phyloP scores from a whole-genome alignment of 192 early-diverging fungal species.

The Coemansia sp. region DNA sequence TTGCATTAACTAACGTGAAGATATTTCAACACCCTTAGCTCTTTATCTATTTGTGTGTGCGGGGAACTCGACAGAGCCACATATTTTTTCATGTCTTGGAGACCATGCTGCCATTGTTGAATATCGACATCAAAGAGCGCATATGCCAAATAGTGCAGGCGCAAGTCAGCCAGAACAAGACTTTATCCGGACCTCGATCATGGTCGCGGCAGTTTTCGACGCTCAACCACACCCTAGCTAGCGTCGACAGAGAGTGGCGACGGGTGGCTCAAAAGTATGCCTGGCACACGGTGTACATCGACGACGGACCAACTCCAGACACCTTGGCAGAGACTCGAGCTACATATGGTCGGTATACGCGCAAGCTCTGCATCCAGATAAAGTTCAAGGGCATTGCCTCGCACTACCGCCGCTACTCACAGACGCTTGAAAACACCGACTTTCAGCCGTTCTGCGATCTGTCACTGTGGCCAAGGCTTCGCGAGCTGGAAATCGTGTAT shows the following conservation, averaged over 20 bases:
- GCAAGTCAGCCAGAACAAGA: not conserved
- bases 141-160: constrained; percentile 36
- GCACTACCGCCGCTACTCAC: constrained; percentile 43
- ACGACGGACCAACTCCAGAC: constrained; percentile 8
- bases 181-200: not conserved
- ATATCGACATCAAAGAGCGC: constrained; percentile 46
- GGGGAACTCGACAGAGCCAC: not conserved
- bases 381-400: constrained; percentile 40
- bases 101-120: constrained; percentile 21
- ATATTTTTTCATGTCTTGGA: not conserved
- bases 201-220: constrained; percentile 30
- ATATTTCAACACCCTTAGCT: not conserved
- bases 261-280: constrained; percentile 33
- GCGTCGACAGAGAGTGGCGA: constrained; percentile 45
- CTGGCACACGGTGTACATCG: constrained; percentile 48
- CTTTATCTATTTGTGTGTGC: not conserved
- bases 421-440: constrained; percentile 34
- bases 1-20: not conserved
- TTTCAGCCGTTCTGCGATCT: constrained; percentile 48
- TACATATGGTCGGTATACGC: constrained; percentile 26
- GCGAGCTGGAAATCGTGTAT: constrained; percentile 45
- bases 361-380: constrained; percentile 37
- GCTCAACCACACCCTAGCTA: constrained; percentile 17
- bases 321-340: constrained; percentile 14
- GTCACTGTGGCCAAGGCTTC: constrained; percentile 26